Percentiles rank a stretch among this genome's conserved stretches.
Evolutionary conservation across 305 asterid genomes (phyloP).

Genomic region (Ajuga reptans): DNA sequence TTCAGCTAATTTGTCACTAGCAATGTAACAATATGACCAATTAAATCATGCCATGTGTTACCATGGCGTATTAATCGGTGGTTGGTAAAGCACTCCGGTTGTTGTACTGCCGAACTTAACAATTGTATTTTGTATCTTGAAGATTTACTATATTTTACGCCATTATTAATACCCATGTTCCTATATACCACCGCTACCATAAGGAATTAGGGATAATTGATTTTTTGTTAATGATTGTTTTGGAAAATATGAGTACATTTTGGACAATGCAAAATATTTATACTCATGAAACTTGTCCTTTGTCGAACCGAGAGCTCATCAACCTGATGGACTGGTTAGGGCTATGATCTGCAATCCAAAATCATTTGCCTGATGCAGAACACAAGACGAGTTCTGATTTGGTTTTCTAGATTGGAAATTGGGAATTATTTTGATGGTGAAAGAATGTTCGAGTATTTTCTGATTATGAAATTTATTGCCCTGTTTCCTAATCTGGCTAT

Average conservation of each 20-base stretch:
- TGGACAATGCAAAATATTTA: not conserved
- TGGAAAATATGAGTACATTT: not conserved
- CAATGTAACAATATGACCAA: constrained; percentile 13
- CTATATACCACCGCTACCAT: too few species aligned
- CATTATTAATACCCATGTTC: not conserved
- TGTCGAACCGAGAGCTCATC: not conserved
- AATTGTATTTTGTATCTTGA: not conserved
- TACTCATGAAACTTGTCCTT: not conserved
- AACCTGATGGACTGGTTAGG: constrained; percentile 12
- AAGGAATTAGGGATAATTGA: too few species aligned
- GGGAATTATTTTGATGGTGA: not conserved
- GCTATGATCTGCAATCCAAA: not conserved
- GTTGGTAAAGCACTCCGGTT: not conserved
- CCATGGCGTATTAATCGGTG: not conserved
- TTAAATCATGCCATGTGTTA: not conserved
- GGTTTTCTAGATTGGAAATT: constrained; percentile 5
- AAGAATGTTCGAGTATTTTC: not conserved
- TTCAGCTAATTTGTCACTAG: constrained; percentile 3
- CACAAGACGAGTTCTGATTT: not conserved
- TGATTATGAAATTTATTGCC: not conserved
- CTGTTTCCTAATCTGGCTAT: not conserved
- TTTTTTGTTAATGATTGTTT: not conserved
- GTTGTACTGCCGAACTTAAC: not conserved
- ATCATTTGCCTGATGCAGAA: not conserved
- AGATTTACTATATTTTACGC: not conserved